A percentile compares a stretch with the other conserved stretches of the same genome.
These are phyloP conservation scores for Globisporangium nodosum DNA, from an alignment of 352 stramenopile genomes.

Conservation along the genomic window DNA sequence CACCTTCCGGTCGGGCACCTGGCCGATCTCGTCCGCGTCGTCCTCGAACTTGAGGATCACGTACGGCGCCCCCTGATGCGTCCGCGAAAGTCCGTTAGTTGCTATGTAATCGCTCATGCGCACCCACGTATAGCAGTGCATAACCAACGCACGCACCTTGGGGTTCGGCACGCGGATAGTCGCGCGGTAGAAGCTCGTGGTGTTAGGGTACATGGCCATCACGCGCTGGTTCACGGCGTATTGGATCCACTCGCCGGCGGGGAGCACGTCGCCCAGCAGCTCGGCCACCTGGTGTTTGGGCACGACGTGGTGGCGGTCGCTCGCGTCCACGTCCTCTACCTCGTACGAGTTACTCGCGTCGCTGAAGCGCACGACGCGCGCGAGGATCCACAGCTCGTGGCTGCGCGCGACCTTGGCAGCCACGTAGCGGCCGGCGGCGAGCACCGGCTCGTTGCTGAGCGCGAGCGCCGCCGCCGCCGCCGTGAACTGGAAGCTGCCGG, in stretches of 20 bases:
- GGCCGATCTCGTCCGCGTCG: conserved; percentile 91
- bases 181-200: conserved; percentile 95
- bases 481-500: conserved; percentile 14
- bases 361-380: conserved; percentile 87
- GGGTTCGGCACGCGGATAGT: conserved; percentile 90
- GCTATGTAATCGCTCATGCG: too few relatives aligned
- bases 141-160: conserved; percentile 23
- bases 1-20: conserved; percentile 90
- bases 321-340: conserved; percentile 91
- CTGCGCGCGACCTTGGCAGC: conserved; percentile 70
- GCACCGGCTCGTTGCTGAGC: conserved; percentile 31
- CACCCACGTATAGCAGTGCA: too few relatives aligned
- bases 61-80: conserved; percentile 68
- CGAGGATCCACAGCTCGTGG: conserved; percentile 91
- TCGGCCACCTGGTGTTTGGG: conserved; percentile 84
- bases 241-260: conserved; percentile 67
- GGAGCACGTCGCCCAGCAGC: conserved; percentile 74
- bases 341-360: conserved; percentile 90
- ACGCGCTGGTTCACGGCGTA: conserved; percentile 88
- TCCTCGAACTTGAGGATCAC: conserved; percentile 98
- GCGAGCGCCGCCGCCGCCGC: conserved; percentile 11
- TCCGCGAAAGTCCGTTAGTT: too few relatives aligned
- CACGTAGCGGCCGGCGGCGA: conserved; percentile 50
- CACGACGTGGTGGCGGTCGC: conserved; percentile 77
- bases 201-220: conserved; percentile 98